These are phyloP conservation scores for Boletus reticulatus DNA, from an alignment of 768 basidiomycete genomes.

Conservation along the genomic window DNA sequence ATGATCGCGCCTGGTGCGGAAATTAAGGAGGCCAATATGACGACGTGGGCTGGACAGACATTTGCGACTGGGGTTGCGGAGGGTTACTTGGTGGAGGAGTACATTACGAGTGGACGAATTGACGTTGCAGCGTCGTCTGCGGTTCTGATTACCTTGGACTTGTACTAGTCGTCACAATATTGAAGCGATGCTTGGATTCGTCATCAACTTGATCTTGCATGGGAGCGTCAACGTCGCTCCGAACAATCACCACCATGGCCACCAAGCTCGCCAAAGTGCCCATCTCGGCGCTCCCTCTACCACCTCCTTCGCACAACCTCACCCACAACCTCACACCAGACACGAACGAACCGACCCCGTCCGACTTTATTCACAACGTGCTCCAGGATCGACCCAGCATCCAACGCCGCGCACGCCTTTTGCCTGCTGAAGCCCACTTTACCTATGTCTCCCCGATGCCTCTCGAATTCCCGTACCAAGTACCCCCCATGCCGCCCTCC, in stretches of 20 bases:
- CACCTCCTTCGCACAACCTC: slow-evolving; percentile 39
- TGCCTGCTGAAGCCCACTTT: slow-evolving; percentile 62
- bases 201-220: slow-evolving; percentile 5
- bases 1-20: slow-evolving; percentile 50
- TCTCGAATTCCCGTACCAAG: slow-evolving; percentile 76
- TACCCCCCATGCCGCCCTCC: slow-evolving; percentile 53
- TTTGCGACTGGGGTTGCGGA: slow-evolving; percentile 38
- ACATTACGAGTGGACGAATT: slow-evolving; percentile 32
- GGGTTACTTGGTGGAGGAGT: slow-evolving; percentile 41
- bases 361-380: slow-evolving; percentile 49
- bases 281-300: slow-evolving; percentile 48
- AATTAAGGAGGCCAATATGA: slow-evolving; percentile 40
- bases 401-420: slow-evolving; percentile 67
- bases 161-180: not conserved
- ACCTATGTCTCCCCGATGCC: slow-evolving; percentile 84
- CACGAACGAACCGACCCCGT: slow-evolving; percentile 47
- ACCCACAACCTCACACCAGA: slow-evolving; percentile 60
- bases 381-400: slow-evolving; percentile 55
- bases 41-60: slow-evolving; percentile 51
- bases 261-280: slow-evolving; percentile 27
- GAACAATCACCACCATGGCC: slow-evolving; percentile 17
- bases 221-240: slow-evolving; percentile 12
- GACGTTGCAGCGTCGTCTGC: slow-evolving; percentile 39
- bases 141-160: slow-evolving; percentile 27
- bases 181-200: not conserved